Evolutionary conservation across 139 green algal species (phyloP).

Genomic region (Closterium sp.): DNA sequence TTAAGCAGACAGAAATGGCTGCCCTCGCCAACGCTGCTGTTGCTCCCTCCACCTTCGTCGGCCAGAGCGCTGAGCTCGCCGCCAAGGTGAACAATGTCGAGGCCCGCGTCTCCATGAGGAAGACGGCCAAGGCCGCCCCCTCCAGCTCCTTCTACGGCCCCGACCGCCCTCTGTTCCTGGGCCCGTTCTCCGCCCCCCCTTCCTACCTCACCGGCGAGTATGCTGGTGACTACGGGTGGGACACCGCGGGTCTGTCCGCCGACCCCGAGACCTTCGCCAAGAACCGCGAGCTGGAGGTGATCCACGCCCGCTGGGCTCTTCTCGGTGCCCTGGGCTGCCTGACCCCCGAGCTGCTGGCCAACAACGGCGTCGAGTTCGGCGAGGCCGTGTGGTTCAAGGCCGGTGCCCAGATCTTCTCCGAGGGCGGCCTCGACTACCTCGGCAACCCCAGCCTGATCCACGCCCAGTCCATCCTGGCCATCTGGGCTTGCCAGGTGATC

Average conservation of each 20-base stretch:
- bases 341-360: slow-evolving; percentile 35
- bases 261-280: slow-evolving; percentile 68
- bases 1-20: not conserved
- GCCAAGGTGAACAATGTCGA: slow-evolving; percentile 4
- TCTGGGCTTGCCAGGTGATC: slow-evolving; percentile 53
- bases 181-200: slow-evolving; percentile 47
- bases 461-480: slow-evolving; percentile 48
- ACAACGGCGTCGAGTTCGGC: slow-evolving; percentile 39
- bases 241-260: slow-evolving; percentile 88
- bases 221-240: slow-evolving; percentile 94
- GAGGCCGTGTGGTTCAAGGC: slow-evolving; percentile 88
- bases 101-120: slow-evolving; percentile 22
- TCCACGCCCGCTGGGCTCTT: slow-evolving; percentile 87
- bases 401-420: slow-evolving; percentile 86
- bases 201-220: slow-evolving; percentile 65
- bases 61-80: slow-evolving; percentile 32
- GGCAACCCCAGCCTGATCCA: slow-evolving; percentile 68
- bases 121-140: slow-evolving; percentile 10
- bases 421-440: slow-evolving; percentile 79
- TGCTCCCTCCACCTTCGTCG: slow-evolving; percentile 27
- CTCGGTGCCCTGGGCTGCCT: slow-evolving; percentile 81
- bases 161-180: slow-evolving; percentile 53
- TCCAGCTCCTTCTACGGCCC: slow-evolving; percentile 30
- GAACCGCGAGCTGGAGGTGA: slow-evolving; percentile 83
- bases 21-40: slow-evolving; percentile 8